These are phyloP conservation scores for Aaosphaeria pasadenensis DNA, from an alignment of 2,329 filamentous ascomycete genomes.

Conservation along the genomic window DNA sequence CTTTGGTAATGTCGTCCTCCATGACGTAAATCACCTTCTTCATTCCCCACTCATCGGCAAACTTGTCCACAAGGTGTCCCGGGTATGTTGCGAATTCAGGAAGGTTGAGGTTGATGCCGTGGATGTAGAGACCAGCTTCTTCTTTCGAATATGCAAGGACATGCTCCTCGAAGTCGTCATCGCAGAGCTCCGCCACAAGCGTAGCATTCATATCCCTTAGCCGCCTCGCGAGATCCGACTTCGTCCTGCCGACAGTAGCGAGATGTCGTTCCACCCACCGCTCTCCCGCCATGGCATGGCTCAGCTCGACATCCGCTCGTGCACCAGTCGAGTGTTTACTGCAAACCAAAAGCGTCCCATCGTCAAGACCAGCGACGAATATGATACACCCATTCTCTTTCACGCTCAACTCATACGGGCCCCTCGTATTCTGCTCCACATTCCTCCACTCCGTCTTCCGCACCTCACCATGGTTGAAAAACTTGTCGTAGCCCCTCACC, in stretches of 20 bases:
- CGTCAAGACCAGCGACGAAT: constrained; percentile 88
- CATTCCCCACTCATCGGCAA: constrained; percentile 92
- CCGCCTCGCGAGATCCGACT: constrained; percentile 72
- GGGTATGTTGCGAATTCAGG: constrained; percentile 88
- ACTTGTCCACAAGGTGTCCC: constrained; percentile 76
- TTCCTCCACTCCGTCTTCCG: constrained; percentile 77
- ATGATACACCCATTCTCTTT: constrained; percentile 99
- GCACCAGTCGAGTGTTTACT: constrained; percentile 95
- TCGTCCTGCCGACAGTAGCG: constrained; percentile 70
- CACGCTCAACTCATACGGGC: constrained; percentile 91
- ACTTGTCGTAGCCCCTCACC: constrained; percentile 94
- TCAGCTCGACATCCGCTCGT: constrained; percentile 67
- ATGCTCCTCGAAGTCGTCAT: constrained; percentile 95
- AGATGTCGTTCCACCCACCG: constrained; percentile 79
- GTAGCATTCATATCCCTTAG: constrained; percentile 83
- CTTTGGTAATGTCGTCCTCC: constrained; percentile 69
- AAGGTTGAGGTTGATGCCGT: constrained; percentile 95
- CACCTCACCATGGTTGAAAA: constrained; percentile 92
- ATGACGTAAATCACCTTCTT: constrained; percentile 79
- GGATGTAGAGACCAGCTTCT: constrained; percentile 85
- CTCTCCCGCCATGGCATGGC: constrained; percentile 84
- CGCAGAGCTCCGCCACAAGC: constrained; percentile 91
- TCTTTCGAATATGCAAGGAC: constrained; percentile 84
- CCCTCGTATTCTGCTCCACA: constrained; percentile 71
- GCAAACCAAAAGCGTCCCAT: constrained; percentile 89